A percentile compares a stretch with the other conserved stretches of the same genome.
phyloP scores from a whole-genome alignment of 176 grass and related monocot genomes.

The Tuctoria greenei region DNA sequence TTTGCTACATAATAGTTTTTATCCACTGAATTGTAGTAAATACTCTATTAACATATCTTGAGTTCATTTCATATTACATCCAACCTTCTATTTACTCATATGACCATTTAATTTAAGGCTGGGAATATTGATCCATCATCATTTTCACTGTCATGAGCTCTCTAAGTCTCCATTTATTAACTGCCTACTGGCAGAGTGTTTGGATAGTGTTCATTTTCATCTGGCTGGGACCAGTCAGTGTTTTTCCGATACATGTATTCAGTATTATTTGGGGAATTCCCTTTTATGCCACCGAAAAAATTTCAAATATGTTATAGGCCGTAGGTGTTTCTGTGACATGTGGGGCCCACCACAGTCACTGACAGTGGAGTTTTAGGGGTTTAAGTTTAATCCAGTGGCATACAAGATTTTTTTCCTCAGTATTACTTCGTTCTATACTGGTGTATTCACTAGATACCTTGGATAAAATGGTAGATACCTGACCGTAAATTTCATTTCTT shows the following conservation, averaged over 20 bases:
- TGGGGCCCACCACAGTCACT: too few species aligned
- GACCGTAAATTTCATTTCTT: conserved; percentile 10
- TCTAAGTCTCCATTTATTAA: conserved; percentile 1
- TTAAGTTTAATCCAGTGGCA: too few species aligned
- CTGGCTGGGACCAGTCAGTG: neutral
- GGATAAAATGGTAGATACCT: neutral
- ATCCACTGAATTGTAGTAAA: conserved; percentile 12
- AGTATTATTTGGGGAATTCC: neutral
- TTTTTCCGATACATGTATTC: neutral
- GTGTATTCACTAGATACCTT: conserved; percentile 11
- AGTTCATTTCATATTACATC: neutral
- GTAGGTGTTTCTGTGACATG: too few species aligned
- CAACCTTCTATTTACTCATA: conserved; percentile 16
- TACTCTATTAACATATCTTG: neutral
- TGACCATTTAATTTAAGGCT: neutral
- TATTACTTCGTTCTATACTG: conserved; percentile 8
- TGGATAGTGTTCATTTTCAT: neutral
- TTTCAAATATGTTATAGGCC: too few species aligned
- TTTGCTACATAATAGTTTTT: conserved; percentile 6
- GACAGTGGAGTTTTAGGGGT: too few species aligned
- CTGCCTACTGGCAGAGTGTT: neutral
- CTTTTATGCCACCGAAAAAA: too few species aligned
- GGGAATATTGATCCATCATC: neutral
- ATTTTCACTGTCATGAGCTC: neutral
- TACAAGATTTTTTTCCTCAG: too few species aligned